Evolutionary conservation across 2,329 filamentous ascomycete species (phyloP).

Genomic region (Penicillium sp.): DNA sequence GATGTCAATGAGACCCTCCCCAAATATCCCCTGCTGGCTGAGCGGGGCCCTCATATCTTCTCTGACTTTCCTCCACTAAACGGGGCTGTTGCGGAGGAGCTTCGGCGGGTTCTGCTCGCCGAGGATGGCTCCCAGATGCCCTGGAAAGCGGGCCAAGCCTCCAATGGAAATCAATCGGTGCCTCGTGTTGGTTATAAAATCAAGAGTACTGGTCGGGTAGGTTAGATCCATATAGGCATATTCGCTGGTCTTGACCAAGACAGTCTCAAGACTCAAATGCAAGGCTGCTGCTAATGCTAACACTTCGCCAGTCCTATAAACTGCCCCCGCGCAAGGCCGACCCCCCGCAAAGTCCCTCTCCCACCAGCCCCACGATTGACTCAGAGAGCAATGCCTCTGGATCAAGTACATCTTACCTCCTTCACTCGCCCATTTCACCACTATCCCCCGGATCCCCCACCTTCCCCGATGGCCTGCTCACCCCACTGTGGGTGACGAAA

Average conservation of each 20-base stretch:
- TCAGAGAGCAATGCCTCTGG: slow-evolving; percentile 35
- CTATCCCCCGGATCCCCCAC: slow-evolving; percentile 79
- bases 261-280: neutral
- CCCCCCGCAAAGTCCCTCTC: slow-evolving; percentile 57
- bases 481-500: slow-evolving; percentile 81
- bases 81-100: slow-evolving; percentile 65
- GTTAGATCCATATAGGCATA: slow-evolving; percentile 40
- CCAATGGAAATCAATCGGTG: slow-evolving; percentile 51
- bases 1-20: slow-evolving; percentile 33
- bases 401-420: slow-evolving; percentile 57
- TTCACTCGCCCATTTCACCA: slow-evolving; percentile 92
- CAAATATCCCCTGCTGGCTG: slow-evolving; percentile 56
- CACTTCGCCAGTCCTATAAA: slow-evolving; percentile 50
- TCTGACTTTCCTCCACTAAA: slow-evolving; percentile 73
- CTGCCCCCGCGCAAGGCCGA: slow-evolving; percentile 67
- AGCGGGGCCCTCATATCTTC: slow-evolving; percentile 65
- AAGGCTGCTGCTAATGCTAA: slow-evolving; percentile 19
- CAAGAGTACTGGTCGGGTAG: slow-evolving; percentile 78
- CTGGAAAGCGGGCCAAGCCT: slow-evolving; percentile 66
- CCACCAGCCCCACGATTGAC: slow-evolving; percentile 55
- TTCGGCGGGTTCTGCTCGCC: slow-evolving; percentile 69
- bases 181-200: slow-evolving; percentile 64
- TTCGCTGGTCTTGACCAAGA: too few species aligned
- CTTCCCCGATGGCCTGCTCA: slow-evolving; percentile 88
- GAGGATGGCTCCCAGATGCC: slow-evolving; percentile 67